Evolutionary conservation across 148 eudicot genomes (phyloP).

Genomic region (Dianthus caryophyllus): DNA sequence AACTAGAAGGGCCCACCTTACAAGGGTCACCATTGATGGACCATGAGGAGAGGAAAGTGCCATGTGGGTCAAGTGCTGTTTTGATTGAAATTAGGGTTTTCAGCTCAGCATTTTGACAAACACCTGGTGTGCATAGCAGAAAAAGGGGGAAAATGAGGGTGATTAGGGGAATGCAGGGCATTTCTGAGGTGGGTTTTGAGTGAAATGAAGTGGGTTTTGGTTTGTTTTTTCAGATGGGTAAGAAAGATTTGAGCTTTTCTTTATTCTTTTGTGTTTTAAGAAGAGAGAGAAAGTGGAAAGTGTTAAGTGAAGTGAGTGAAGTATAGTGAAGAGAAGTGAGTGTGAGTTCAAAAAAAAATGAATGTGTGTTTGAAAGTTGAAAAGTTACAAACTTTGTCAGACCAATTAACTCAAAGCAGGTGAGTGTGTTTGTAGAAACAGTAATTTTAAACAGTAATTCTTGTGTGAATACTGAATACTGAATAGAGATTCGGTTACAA

Average conservation of each 20-base stretch:
- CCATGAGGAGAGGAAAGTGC: slow-evolving; percentile 59
- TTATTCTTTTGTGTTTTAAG: background rate
- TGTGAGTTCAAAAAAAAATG: background rate
- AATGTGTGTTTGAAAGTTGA: too few species aligned
- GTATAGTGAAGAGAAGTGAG: background rate
- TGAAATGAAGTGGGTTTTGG: background rate
- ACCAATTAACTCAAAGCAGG: too few species aligned
- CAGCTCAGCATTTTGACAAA: slow-evolving; percentile 33
- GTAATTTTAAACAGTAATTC: too few species aligned
- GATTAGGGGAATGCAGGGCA: slow-evolving; percentile 13
- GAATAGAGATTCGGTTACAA: too few species aligned
- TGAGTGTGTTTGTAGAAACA: too few species aligned
- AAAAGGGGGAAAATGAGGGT: slow-evolving; percentile 14
- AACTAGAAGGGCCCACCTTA: slow-evolving; percentile 28
- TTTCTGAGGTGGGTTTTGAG: slow-evolving; percentile 19
- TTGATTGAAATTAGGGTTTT: slow-evolving; percentile 47
- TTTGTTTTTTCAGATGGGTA: background rate
- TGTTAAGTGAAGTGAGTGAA: background rate
- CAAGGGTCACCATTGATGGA: slow-evolving; percentile 47
- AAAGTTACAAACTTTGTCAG: too few species aligned
- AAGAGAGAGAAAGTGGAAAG: slow-evolving; percentile 14
- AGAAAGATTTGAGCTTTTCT: slow-evolving; percentile 21
- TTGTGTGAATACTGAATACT: too few species aligned
- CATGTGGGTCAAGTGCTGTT: slow-evolving; percentile 62
- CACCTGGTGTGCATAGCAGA: slow-evolving; percentile 23